Evolutionary conservation across 78 protist species (phyloP), one percentile per base, ranked within the genome.

Genomic region (Dictyostelium capitatum): DNA sequence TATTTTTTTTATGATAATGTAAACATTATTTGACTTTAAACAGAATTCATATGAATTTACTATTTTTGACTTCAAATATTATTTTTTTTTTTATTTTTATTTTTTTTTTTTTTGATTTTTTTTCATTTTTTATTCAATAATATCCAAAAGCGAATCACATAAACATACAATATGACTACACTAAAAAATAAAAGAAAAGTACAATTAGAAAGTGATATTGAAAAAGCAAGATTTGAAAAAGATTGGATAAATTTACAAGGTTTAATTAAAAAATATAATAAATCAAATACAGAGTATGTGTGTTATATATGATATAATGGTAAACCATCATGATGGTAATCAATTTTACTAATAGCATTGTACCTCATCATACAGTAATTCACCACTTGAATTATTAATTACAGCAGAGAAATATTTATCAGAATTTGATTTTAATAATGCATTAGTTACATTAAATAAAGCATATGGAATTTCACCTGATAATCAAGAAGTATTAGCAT

Each of bases 191-290:
- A 77, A 62, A 87, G 78, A 17, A 8, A 28, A 32, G 46, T 87
- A 6, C 46, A 54, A 47, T 20, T 87, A 19, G 93, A 87, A 17
- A 11, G 25, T 9, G 93, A 87, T 4, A 87, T 87, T 64, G 93
- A 87, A 51, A 87, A 87, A 67, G 83, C 93, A 37, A 87, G 93
- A 77, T 51, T 41, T 1, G 93, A 87, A 9, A 87, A 87, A 53
- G 72, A 87, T 77, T 87, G 83, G 83, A 59, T 15, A 20, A 23
- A n/a, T 15, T 54, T 79, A 56, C 8, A 43, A 4, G 28, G 28
- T 79, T 37, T 79, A 37, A 12, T 79, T 10, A 79, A n/a, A 37
- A 79, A 79, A 79, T 79, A 79, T 54, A 19, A 23, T 37, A 79
- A 79, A 37, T 56, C 56, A 32, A 54, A 79, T 54, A 79, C 28